Evolutionary conservation across 495 filamentous ascomycete species (phyloP).

Genomic region (Usnea hakonensis): DNA sequence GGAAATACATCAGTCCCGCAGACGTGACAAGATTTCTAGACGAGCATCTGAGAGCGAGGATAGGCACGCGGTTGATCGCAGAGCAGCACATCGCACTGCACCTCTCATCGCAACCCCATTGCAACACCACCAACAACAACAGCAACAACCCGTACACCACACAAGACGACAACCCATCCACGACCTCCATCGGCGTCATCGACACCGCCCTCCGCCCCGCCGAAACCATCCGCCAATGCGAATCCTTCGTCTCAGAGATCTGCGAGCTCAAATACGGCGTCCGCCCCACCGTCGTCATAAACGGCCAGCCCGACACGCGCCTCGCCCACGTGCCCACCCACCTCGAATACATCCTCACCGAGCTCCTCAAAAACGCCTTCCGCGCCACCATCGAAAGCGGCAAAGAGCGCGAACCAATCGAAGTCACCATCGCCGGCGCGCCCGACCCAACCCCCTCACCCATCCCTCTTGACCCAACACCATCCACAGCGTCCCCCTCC

Average conservation of each 20-base stretch:
- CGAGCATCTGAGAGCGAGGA: constrained; percentile 85
- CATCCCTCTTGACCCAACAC: not conserved
- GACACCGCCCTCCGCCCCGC: constrained; percentile 85
- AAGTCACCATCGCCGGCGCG: constrained; percentile 85
- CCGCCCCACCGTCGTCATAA: constrained; percentile 69
- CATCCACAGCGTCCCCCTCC: not conserved
- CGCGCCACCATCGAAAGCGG: constrained; percentile 80
- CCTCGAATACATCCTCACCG: constrained; percentile 92
- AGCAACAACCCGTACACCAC: constrained; percentile 30
- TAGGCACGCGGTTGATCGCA: constrained; percentile 87
- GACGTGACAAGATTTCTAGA: constrained; percentile 90
- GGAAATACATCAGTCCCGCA: constrained; percentile 68
- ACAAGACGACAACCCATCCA: constrained; percentile 47
- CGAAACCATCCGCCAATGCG: constrained; percentile 68
- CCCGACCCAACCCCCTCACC: constrained; percentile 44
- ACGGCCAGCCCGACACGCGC: constrained; percentile 69
- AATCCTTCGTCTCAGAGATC: constrained; percentile 85
- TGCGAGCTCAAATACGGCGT: constrained; percentile 95
- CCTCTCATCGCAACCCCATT: constrained; percentile 67
- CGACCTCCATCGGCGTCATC: constrained; percentile 89
- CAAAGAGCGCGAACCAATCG: constrained; percentile 69
- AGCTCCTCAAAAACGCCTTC: constrained; percentile 95
- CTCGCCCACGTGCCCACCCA: constrained; percentile 94
- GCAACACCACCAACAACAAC: constrained; percentile 39
- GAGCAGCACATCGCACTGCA: constrained; percentile 96